A percentile compares a stretch with the other conserved stretches of the same genome.
These are phyloP conservation scores for Rhodotorula sp. DNA, from an alignment of 1,284 basidiomycete genomes.

Conservation along the genomic window DNA sequence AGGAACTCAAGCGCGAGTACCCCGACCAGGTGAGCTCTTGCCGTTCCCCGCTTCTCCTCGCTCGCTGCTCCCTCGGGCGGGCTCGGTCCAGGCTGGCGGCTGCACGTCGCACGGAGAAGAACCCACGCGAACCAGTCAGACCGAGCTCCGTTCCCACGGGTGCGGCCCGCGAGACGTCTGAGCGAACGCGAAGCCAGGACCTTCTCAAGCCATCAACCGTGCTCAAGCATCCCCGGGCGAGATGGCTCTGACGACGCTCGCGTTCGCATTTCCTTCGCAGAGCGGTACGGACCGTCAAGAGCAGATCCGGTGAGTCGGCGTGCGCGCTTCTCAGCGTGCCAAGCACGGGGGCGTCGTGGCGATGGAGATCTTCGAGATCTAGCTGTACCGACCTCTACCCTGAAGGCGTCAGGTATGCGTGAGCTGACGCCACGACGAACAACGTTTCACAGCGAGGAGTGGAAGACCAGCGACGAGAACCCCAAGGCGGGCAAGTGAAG, in stretches of 20 bases:
- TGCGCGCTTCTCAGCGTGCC: too few relatives aligned
- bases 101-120: too few relatives aligned
- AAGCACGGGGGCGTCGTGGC: too few relatives aligned
- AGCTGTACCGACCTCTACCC: too few relatives aligned
- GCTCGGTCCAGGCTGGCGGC: too few relatives aligned
- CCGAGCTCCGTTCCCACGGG: too few relatives aligned
- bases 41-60: too few relatives aligned
- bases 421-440: neutral
- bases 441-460: neutral
- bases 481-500: neutral
- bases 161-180: too few relatives aligned
- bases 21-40: neutral
- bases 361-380: too few relatives aligned
- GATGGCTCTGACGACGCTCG: too few relatives aligned
- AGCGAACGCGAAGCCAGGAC: neutral
- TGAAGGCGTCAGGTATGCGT: too few relatives aligned
- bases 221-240: neutral
- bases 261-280: neutral
- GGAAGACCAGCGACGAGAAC: constrained; percentile 1
- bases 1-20: neutral
- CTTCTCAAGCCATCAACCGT: constrained; percentile 2
- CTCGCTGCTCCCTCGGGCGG: neutral
- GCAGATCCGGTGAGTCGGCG: neutral
- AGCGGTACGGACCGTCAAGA: neutral
- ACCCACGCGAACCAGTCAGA: too few relatives aligned